phyloP scores from a whole-genome alignment of 345 rosid genomes.

The Euphorbia peplus region DNA sequence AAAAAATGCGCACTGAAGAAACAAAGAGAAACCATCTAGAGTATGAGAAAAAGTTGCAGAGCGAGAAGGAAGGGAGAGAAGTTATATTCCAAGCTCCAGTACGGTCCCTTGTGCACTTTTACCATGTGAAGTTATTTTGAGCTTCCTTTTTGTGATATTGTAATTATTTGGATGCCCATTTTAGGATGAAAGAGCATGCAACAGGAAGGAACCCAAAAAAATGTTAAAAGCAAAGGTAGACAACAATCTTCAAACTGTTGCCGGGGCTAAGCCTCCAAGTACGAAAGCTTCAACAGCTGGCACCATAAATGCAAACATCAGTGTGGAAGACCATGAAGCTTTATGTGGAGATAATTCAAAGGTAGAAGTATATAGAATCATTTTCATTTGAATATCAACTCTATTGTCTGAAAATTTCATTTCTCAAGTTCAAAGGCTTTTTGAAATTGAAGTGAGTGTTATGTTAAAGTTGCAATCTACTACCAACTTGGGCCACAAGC shows the following conservation, averaged over 20 bases:
- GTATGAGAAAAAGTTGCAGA: constrained; percentile 41
- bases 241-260: constrained; percentile 21
- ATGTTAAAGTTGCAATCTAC: not conserved
- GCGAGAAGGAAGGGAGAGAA: constrained; percentile 47
- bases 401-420: not conserved
- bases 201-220: constrained; percentile 34
- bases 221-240: constrained; percentile 25
- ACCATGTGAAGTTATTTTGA: not conserved
- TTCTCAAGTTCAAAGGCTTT: not conserved
- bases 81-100: constrained; percentile 42
- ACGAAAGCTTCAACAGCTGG: constrained; percentile 29
- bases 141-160: not conserved
- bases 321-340: constrained; percentile 20
- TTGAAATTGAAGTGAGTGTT: not conserved
- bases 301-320: constrained; percentile 29
- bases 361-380: constrained; percentile 39
- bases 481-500: not conserved
- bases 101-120: constrained; percentile 18
- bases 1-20: constrained; percentile 63
- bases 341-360: constrained; percentile 36
- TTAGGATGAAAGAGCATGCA: constrained; percentile 41
- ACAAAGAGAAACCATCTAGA: constrained; percentile 53
- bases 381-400: constrained; percentile 2
- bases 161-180: constrained; percentile 16
- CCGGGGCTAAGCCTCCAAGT: constrained; percentile 29